Evolutionary conservation across 345 rosid genomes (phyloP), one percentile per base, ranked within the genome.

Genomic region (Gossypium sturtianum): DNA sequence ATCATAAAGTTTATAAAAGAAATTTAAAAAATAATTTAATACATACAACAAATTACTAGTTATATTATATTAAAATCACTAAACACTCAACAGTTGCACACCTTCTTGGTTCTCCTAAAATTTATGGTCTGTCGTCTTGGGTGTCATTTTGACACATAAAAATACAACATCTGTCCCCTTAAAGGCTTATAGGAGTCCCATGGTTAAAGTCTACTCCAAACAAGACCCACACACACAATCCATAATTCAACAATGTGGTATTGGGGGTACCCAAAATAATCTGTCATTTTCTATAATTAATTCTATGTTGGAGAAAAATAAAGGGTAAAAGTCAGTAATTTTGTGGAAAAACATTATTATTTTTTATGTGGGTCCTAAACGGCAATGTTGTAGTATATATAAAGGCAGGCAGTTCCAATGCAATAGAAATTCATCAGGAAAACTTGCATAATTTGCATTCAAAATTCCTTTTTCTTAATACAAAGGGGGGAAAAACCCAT

Each of bases 371-470:
- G 75, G 66, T 23, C 65, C 66, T 23, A 56, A 34, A 54, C 75
- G 45, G 22, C 38, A 52, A 72, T n/a, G 43, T 59, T 58, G 51
- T n/a, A 64, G 49, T 64, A 25, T 70, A 54, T 70, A 70, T 71
- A 10, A 27, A 29, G 43, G 74, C 74, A 53, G 49, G 62, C 17
- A 52, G 47, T 53, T 54, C 20, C 73, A 61, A 49, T 70, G 74
- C 74, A 34, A 38, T 25, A 0, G 7, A 29, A 52, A 34, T 66
- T 54, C 62, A 51, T 45, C 22, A 5, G 23, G 27, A 27, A 10
- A 34, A 34, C 7, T 34, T 34, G 41, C 41, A 34, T 34, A 4
- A 34, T 5, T 34, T 34, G 41, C 23, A 25, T 15, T 38, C 62
- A 70, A 54, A 3, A 29, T 53, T 62, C 22, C 10, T 34, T 34